A percentile compares a stretch with the other conserved stretches of the same genome.
These are phyloP conservation scores for Tephrocybe sp. DNA, from an alignment of 768 basidiomycete genomes.

Conservation along the genomic window DNA sequence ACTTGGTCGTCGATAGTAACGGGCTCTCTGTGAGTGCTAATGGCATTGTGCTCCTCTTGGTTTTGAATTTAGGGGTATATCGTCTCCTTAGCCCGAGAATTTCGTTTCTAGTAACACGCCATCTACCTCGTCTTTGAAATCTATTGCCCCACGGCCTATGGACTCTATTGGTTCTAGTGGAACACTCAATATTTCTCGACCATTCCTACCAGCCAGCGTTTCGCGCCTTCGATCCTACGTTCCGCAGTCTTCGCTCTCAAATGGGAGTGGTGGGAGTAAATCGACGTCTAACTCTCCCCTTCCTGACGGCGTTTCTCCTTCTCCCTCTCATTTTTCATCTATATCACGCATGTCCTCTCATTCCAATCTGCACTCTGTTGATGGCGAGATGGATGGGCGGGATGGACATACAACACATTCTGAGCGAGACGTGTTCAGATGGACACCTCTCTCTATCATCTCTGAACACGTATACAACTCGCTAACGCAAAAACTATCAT, in stretches of 20 bases:
- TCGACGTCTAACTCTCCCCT: constrained; percentile 44
- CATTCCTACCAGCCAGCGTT: constrained; percentile 72
- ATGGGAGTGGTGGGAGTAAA: constrained; percentile 41
- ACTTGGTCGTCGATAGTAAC: constrained; percentile 22
- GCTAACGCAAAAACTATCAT: constrained; percentile 56
- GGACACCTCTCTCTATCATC: constrained; percentile 67
- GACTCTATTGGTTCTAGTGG: constrained; percentile 34
- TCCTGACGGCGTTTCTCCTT: constrained; percentile 47
- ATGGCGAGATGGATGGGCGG: constrained; percentile 21
- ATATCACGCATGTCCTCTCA: constrained; percentile 68
- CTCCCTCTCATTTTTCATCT: constrained; percentile 67
- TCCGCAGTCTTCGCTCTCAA: constrained; percentile 47
- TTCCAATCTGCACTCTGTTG: constrained; percentile 43
- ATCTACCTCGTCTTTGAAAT: constrained; percentile 35
- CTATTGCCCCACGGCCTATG: constrained; percentile 38
- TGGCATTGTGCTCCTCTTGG: neutral
- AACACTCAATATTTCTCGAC: constrained; percentile 44
- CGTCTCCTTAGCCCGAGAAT: constrained; percentile 31
- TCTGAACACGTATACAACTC: constrained; percentile 56
- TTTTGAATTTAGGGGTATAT: constrained; percentile 6
- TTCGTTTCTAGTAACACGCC: constrained; percentile 36
- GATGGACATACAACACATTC: constrained; percentile 18
- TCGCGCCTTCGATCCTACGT: constrained; percentile 78
- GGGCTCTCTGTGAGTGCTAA: constrained; percentile 27
- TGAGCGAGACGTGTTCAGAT: constrained; percentile 67